Conservation (phyloP, 768 basidiomycete species). For the Lactarius evosmus region DNA sequence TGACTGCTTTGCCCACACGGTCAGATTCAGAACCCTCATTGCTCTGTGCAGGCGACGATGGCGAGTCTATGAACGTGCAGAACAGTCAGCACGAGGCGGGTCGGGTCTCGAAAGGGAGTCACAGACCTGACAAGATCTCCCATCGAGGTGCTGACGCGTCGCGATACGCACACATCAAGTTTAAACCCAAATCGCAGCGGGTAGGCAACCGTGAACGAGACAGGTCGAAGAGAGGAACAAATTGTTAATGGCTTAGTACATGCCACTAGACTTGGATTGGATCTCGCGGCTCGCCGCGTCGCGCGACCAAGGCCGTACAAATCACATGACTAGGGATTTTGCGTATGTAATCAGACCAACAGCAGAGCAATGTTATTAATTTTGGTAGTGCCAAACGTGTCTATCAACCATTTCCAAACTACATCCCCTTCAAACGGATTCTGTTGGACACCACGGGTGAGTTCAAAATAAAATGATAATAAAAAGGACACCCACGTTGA, state of each 20-base stretch:
- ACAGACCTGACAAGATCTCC: slow-evolving; percentile 13
- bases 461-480: not conserved
- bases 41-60: slow-evolving; percentile 1
- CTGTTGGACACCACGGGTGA: slow-evolving; percentile 3
- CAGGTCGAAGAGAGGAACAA: not conserved
- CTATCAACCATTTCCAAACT: slow-evolving; percentile 3
- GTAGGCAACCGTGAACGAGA: not conserved
- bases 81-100: not conserved
- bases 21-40: not conserved
- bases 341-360: not conserved
- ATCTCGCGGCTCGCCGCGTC: not conserved
- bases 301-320: not conserved
- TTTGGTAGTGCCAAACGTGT: slow-evolving; percentile 5
- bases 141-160: slow-evolving; percentile 6
- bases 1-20: not conserved
- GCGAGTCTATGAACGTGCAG: slow-evolving; percentile 10
- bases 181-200: not conserved
- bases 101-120: not conserved
- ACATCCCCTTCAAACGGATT: slow-evolving; percentile 25
- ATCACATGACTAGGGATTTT: slow-evolving; percentile 5
- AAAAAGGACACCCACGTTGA: slow-evolving; percentile 54
- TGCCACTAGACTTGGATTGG: not conserved
- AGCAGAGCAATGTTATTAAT: slow-evolving; percentile 3
- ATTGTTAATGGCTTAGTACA: not conserved
- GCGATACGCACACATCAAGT: slow-evolving; percentile 12